A percentile compares a stretch with the other conserved stretches of the same genome.
Conservation (phyloP, 2,329 filamentous ascomycete species). For the Trichoderma koningiopsis region DNA sequence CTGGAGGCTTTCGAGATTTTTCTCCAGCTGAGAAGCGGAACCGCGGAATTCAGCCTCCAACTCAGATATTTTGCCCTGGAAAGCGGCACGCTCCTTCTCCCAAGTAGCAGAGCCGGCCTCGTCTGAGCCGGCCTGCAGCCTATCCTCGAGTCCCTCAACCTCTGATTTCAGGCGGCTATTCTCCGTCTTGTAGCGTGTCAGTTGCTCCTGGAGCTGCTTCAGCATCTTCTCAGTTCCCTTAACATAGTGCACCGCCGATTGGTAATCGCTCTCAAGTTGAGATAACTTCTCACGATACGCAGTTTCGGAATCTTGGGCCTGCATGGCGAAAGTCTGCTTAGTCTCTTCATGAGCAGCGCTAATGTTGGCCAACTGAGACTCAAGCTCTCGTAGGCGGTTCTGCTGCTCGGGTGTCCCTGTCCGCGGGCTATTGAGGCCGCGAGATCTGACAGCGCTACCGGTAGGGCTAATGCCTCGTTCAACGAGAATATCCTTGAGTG, state of each 20-base stretch:
- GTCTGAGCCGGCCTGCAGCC: constrained; percentile 42
- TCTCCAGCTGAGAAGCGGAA: constrained; percentile 69
- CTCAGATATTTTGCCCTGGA: constrained; percentile 69
- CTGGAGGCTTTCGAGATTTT: constrained; percentile 67
- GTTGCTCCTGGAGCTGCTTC: constrained; percentile 95
- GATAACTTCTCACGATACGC: constrained; percentile 90
- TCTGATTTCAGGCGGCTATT: constrained; percentile 82
- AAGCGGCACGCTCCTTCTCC: constrained; percentile 70
- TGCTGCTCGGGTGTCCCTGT: constrained; percentile 80
- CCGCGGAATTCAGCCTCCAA: constrained; percentile 70
- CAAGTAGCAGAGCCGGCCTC: constrained; percentile 59
- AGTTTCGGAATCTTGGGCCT: constrained; percentile 83
- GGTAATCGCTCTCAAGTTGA: constrained; percentile 95
- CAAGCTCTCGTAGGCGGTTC: constrained; percentile 77
- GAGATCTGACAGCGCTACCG: constrained; percentile 65
- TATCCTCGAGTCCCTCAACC: constrained; percentile 67
- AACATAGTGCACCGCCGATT: constrained; percentile 96
- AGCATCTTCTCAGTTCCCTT: constrained; percentile 99
- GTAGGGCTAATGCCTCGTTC: constrained; percentile 86
- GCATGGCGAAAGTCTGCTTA: constrained; percentile 72
- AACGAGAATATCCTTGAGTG: constrained; percentile 86
- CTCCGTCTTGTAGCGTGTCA: constrained; percentile 87
- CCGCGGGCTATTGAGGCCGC: constrained; percentile 68
- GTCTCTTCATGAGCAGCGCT: constrained; percentile 83
- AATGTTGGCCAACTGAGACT: constrained; percentile 80